Percentiles rank a stretch among this genome's conserved stretches.
Evolutionary conservation across 1,284 basidiomycete genomes (phyloP).

Genomic region (Mrakiaceae sp.): DNA sequence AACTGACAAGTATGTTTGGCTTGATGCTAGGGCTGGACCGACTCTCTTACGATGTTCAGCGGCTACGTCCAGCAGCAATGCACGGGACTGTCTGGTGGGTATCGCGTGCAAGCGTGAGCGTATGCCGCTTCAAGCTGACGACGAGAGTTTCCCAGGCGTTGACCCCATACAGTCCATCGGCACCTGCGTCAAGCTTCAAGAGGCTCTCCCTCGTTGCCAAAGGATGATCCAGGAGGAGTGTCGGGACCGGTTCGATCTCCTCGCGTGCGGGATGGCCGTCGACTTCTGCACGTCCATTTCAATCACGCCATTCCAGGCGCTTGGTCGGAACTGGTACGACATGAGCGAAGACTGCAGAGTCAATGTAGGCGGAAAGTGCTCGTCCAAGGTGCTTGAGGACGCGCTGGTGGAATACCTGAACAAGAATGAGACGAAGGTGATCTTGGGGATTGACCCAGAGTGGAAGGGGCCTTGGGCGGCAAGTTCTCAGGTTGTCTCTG

Average conservation of each 20-base stretch:
- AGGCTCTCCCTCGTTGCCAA: constrained; percentile 2
- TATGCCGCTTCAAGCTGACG: too few species aligned
- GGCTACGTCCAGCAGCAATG: constrained; percentile 11
- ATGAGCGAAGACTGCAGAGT: background rate
- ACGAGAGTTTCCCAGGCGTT: background rate
- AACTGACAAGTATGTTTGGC: too few species aligned
- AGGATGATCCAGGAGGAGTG: constrained; percentile 1
- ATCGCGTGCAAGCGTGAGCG: too few species aligned
- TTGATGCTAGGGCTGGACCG: background rate
- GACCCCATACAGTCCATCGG: constrained; percentile 11
- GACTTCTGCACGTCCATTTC: background rate
- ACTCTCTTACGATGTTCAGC: constrained; percentile 1
- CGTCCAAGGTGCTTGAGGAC: background rate
- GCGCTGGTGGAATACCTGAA: constrained; percentile 41
- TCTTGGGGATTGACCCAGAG: constrained; percentile 50
- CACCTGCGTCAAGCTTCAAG: constrained; percentile 1
- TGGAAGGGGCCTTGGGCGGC: constrained; percentile 26
- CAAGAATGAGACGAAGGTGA: constrained; percentile 42
- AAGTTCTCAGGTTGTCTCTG: background rate
- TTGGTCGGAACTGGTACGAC: constrained; percentile 11
- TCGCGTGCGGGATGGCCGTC: background rate
- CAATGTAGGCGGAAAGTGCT: background rate
- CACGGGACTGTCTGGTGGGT: background rate
- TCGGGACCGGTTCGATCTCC: constrained; percentile 2
- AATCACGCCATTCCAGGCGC: background rate